Base-by-base conservation (phyloP, 176 grass and related monocot species). In the Zea mays region DNA sequence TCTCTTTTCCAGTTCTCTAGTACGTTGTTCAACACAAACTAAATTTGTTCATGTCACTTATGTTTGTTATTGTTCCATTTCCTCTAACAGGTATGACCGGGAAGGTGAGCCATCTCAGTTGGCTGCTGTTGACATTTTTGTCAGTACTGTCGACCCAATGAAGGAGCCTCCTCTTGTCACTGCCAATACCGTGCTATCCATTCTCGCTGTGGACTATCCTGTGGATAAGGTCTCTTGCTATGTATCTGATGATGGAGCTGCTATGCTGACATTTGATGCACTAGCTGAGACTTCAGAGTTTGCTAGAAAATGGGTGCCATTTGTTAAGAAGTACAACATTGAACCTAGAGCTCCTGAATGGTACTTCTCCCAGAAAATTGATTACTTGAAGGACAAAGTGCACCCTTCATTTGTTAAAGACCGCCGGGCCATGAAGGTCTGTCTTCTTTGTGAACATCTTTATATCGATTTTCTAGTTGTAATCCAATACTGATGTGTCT, bases 331-430 rank as follows among this genome's bases (percentile, higher is more conserved):
- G 78, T 97, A 97, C 74, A 91, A 44, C 47, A 94, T 97, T 69
- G 95, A 97, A 65, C 95, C 95, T 57, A 93, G 95, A 81, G 95
- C 95, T 67, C 95, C 95, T 77, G 95, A 97, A 62, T 97, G 76
- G 76, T 97, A 97, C 86, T 94, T 97, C 21, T 41, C 36, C 72
- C 91, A 90, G 87, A 97, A 97, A 87, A 94, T 97, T 80, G 95
- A 97, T 92, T 97, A 97, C 80, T 80, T 97, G 85, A 97, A 97
- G 78, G 95, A 97, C 80, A 97, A 97, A 85, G 95, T 97, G 62
- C 95, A 94, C 8, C 87, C 95, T 67, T 88, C 95, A 62, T 97
- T 97, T 80, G 91, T 97, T 48, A 97, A 97, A 86, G 95, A 97
- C 71, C 95, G 91, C 41, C 90, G 95, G 59, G 95, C 95, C 78